These are phyloP conservation scores for Aspergillus uvarum DNA, from an alignment of 2,329 filamentous ascomycete genomes.

Conservation along the genomic window DNA sequence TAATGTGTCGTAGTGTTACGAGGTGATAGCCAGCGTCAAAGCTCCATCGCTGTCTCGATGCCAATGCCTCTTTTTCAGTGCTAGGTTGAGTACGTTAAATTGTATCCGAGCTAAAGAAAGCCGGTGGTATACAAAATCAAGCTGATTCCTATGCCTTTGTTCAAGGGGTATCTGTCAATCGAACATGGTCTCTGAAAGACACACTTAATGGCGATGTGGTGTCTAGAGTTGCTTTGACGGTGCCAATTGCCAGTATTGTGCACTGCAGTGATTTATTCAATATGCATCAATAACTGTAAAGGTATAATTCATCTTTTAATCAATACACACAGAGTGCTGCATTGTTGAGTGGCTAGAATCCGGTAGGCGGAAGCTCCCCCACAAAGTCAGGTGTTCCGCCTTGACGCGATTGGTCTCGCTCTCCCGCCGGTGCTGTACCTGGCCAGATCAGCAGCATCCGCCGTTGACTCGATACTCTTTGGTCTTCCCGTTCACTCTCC, in stretches of 20 bases:
- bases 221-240: too few relatives aligned
- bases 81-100: too few relatives aligned
- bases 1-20: background rate
- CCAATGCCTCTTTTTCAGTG: background rate
- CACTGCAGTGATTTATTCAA: too few relatives aligned
- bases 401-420: conserved; percentile 9
- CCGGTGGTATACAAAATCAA: background rate
- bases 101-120: too few relatives aligned
- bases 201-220: too few relatives aligned
- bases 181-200: too few relatives aligned
- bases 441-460: conserved; percentile 20
- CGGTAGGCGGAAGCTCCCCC: conserved; percentile 10
- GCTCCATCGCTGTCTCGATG: background rate
- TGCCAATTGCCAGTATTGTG: too few relatives aligned
- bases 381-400: conserved; percentile 32
- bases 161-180: too few relatives aligned
- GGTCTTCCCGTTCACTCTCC: conserved; percentile 19
- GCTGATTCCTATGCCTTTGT: background rate
- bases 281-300: too few relatives aligned
- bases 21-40: background rate
- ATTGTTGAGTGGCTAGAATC: conserved; percentile 5
- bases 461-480: conserved; percentile 29
- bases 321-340: background rate
- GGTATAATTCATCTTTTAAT: too few relatives aligned
- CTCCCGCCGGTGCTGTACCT: conserved; percentile 4